Evolutionary conservation across 441 rosid genomes (phyloP).

Genomic region (Cnidoscolus chayamansa): DNA sequence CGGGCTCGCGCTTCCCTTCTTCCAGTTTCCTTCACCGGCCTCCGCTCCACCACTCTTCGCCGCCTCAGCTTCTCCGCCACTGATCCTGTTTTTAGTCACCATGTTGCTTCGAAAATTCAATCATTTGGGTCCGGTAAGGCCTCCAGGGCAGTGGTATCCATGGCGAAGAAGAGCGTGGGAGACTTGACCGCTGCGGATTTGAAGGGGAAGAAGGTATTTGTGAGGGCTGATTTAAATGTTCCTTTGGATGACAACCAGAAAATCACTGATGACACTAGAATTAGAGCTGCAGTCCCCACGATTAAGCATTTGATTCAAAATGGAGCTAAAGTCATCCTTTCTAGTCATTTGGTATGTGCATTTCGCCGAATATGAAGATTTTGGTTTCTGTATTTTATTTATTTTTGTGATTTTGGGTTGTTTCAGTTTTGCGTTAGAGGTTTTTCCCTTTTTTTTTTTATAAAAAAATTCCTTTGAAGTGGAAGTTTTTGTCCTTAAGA

Average conservation of each 20-base stretch:
- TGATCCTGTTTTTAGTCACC: constrained; percentile 42
- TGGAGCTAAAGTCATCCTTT: constrained; percentile 75
- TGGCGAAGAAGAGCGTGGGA: constrained; percentile 75
- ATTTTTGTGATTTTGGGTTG: neutral
- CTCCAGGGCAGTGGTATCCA: constrained; percentile 46
- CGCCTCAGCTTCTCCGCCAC: constrained; percentile 56
- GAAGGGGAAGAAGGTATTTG: constrained; percentile 74
- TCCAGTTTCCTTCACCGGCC: constrained; percentile 35
- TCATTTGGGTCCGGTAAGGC: constrained; percentile 39
- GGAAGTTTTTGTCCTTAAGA: too few species aligned
- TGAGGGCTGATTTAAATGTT: constrained; percentile 73
- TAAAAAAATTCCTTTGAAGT: too few species aligned
- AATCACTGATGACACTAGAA: constrained; percentile 67
- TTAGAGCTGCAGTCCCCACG: constrained; percentile 77
- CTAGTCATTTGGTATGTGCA: constrained; percentile 58
- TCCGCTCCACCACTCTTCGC: constrained; percentile 28
- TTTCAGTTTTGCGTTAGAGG: neutral
- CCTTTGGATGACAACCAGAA: constrained; percentile 69
- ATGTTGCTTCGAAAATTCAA: constrained; percentile 43
- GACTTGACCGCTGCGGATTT: constrained; percentile 49
- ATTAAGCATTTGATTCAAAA: constrained; percentile 68
- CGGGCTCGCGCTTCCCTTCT: constrained; percentile 29
- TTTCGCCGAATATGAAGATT: neutral
- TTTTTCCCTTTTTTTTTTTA: neutral
- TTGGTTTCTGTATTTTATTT: neutral